Evolutionary conservation across 1,284 basidiomycete species (phyloP), one percentile per base, ranked within the genome.

Genomic region (Cryptococcus sp.): DNA sequence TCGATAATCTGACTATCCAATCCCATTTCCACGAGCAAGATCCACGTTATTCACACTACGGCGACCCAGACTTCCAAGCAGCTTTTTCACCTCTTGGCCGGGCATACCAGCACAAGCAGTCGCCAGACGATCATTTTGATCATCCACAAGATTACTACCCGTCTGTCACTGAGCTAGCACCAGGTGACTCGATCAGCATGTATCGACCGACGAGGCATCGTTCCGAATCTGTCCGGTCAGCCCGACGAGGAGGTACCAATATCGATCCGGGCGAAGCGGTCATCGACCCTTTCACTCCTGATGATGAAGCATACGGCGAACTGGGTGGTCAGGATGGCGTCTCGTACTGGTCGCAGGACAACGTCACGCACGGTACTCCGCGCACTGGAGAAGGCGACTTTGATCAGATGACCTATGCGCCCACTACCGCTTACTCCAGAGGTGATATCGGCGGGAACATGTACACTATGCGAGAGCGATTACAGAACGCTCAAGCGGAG

Each of bases 161-260:
- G 1, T 56, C 56, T 15, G 48, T 61, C 27, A 60, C 61, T 16
- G 69, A 72, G 23, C 57, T 74, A 19, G 52, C 54, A 15, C 70
- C 69, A 2, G 51, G 54, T 13, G 72, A 74, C 47, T 69, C 67
- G 17, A 61, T 72, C 27, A 68, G 65, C 54, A 74, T 74, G 72
- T 74, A 74, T 50, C 60, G 70, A 17, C 65, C 67, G 0, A 50
- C 53, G 5, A 50, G 60, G 40, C 53, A 60, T 25, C 59, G 64
- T 17, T 59, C 62, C 17, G 35, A 52, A 27, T 50, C 56, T 3
- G 48, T 35, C 11, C n/a, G 50, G 11, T 59, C 61, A 10, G 45
- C 39, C 20, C 49, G 69, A 27, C 52, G 61, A 39, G 72, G 67
- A 2, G 72, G 70, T 5, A 73, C 72, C 1, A 69, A 71, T 54